phyloP scores from a whole-genome alignment of 1,284 basidiomycete genomes.

The Marasmius fiardii region DNA sequence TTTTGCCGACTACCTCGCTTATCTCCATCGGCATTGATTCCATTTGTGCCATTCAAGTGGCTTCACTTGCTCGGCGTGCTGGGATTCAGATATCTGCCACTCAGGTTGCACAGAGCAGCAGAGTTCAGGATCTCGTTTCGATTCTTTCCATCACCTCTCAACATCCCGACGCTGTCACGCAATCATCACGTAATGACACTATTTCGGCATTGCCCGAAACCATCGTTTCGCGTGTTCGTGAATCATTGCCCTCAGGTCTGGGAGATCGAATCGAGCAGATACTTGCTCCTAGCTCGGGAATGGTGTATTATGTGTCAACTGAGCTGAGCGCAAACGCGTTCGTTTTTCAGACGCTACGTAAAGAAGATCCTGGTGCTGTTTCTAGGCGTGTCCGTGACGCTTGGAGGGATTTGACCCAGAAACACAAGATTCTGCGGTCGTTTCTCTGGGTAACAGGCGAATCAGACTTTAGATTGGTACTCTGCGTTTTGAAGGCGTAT shows the following conservation, averaged over 20 bases:
- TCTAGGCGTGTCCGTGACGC: not conserved
- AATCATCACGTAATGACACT: not conserved
- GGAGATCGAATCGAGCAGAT: slow-evolving; percentile 20
- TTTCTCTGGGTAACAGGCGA: slow-evolving; percentile 2
- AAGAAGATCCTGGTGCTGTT: not conserved
- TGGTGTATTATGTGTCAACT: slow-evolving; percentile 24
- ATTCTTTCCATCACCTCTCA: slow-evolving; percentile 9
- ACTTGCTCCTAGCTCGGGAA: slow-evolving; percentile 27
- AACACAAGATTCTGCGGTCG: slow-evolving; percentile 5
- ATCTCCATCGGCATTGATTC: slow-evolving; percentile 48
- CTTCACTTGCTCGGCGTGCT: slow-evolving; percentile 33
- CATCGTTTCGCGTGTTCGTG: not conserved
- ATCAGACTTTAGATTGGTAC: not conserved
- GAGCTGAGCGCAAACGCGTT: not conserved
- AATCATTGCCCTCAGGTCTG: not conserved
- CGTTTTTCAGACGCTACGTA: not conserved
- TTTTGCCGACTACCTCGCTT: slow-evolving; percentile 32
- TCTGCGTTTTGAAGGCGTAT: not conserved
- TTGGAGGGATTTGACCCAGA: not conserved
- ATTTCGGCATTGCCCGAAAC: not conserved
- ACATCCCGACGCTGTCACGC: not conserved
- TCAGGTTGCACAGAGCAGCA: slow-evolving; percentile 38
- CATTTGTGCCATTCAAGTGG: slow-evolving; percentile 47
- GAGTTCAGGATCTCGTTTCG: slow-evolving; percentile 31
- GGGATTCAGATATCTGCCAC: slow-evolving; percentile 34